phyloP scores from a whole-genome alignment of 768 basidiomycete species.

The Pisolithus tinctorius region DNA sequence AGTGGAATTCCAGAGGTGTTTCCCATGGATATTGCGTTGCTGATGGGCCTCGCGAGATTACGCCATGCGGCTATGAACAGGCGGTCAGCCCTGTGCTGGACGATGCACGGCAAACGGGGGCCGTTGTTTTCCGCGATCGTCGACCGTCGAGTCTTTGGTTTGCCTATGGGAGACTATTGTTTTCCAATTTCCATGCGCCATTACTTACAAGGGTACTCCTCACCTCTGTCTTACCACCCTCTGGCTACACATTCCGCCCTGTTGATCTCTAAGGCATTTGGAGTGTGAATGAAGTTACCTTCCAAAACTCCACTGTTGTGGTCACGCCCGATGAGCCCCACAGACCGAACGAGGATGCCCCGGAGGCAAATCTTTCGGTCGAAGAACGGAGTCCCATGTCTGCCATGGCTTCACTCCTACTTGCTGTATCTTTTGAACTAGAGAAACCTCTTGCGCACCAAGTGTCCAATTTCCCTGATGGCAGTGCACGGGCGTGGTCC shows the following conservation, averaged over 20 bases:
- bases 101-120: neutral
- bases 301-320: neutral
- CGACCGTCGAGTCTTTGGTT: too few relatives aligned
- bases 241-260: neutral
- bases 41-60: neutral
- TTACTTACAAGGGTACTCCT: neutral
- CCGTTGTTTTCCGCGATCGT: too few relatives aligned
- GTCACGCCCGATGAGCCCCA: neutral
- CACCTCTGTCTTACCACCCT: too few relatives aligned
- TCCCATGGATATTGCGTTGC: too few relatives aligned
- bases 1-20: too few relatives aligned
- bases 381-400: neutral
- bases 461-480: slow-evolving; percentile 5
- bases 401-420: neutral
- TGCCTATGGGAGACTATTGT: too few relatives aligned
- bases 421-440: neutral
- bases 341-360: neutral
- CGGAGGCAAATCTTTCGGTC: neutral
- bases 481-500: slow-evolving; percentile 8
- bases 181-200: neutral
- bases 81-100: neutral
- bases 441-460: neutral
- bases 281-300: neutral
- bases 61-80: too few relatives aligned
- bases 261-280: neutral